phyloP scores from a whole-genome alignment of 345 rosid genomes.

The Aurinia saxatilis region DNA sequence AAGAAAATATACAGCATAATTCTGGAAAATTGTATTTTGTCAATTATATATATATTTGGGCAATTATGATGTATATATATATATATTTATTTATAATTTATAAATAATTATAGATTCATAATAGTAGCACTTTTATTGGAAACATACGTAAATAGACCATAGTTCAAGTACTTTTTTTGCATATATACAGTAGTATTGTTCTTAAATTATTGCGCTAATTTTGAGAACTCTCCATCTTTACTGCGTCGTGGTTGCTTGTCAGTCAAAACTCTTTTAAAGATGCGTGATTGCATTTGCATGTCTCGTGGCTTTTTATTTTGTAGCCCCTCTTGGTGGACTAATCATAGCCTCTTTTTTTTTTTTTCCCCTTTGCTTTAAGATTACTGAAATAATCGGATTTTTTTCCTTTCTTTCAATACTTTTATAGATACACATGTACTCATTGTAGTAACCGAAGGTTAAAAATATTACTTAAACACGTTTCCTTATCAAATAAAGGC shows the following conservation, averaged over 20 bases:
- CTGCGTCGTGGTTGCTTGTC: conserved; percentile 33
- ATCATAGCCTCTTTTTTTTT: conserved; percentile 24
- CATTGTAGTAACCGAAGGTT: not conserved
- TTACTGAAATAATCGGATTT: conserved; percentile 3
- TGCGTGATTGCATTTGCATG: conserved; percentile 30
- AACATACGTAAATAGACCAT: conserved; percentile 3
- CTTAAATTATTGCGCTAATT: conserved; percentile 20
- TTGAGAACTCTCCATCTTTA: conserved; percentile 18
- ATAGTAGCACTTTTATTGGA: conserved; percentile 2
- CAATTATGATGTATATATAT: not conserved
- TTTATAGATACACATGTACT: too few relatives aligned
- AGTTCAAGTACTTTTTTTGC: too few relatives aligned
- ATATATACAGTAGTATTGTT: not conserved
- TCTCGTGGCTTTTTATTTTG: conserved; percentile 20
- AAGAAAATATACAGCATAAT: too few relatives aligned
- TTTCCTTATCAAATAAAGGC: not conserved
- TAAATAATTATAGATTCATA: too few relatives aligned
- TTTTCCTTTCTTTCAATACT: not conserved
- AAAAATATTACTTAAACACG: not conserved
- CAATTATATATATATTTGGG: not conserved
- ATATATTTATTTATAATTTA: too few relatives aligned
- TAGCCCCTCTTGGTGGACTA: conserved; percentile 26
- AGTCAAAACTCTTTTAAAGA: conserved; percentile 26
- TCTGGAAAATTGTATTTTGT: too few relatives aligned
- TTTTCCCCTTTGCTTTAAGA: conserved; percentile 4